Evolutionary conservation across 2,329 filamentous ascomycete genomes (phyloP).

Genomic region (Beauveria australis): DNA sequence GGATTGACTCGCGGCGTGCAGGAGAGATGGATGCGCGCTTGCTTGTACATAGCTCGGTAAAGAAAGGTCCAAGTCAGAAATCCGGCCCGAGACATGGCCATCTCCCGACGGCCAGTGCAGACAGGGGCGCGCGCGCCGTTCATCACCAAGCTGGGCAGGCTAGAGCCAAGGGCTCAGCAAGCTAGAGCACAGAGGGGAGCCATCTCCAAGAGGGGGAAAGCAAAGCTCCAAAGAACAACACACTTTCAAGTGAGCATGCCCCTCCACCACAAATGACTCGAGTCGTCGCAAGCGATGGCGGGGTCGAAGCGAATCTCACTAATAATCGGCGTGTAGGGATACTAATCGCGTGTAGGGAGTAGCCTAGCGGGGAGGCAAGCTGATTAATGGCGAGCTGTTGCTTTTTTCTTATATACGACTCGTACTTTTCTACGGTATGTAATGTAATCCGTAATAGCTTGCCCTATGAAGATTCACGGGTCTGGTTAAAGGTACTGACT

Average conservation of each 20-base stretch:
- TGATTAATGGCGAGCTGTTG: not conserved
- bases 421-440: not conserved
- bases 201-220: no score
- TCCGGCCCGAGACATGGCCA: constrained; percentile 2
- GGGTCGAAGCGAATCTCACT: not conserved
- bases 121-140: no score
- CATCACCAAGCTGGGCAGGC: not conserved
- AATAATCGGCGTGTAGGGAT: not conserved
- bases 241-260: not conserved
- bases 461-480: not conserved
- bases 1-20: constrained; percentile 3
- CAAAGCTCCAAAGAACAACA: not conserved
- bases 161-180: not conserved
- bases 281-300: not conserved
- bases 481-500: not conserved
- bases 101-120: not conserved
- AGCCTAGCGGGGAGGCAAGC: not conserved
- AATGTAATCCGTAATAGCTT: not conserved
- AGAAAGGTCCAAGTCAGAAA: not conserved
- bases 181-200: not conserved
- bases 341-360: not conserved
- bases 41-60: not conserved
- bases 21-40: not conserved
- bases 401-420: not conserved
- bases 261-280: not conserved